Evolutionary conservation across 805 yeast genomes (phyloP).

Genomic region (Nakazawaea wyomingensis): DNA sequence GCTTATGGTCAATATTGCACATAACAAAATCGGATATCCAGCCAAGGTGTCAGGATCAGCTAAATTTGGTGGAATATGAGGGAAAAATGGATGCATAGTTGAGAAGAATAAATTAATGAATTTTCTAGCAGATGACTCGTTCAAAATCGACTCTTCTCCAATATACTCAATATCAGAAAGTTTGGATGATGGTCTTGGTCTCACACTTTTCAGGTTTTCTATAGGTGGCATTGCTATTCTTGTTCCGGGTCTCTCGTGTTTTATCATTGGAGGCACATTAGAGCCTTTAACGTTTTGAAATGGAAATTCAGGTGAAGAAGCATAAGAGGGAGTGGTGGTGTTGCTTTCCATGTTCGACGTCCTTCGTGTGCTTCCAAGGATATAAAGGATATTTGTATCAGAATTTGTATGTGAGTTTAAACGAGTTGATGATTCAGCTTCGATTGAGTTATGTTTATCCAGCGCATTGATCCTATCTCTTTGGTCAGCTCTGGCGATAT

Average conservation of each 20-base stretch:
- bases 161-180: conserved; percentile 63
- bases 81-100: conserved; percentile 86
- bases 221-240: conserved; percentile 40
- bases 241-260: conserved; percentile 9
- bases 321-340: neutral
- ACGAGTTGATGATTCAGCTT: conserved; percentile 19
- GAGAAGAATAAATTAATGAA: conserved; percentile 60
- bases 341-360: neutral
- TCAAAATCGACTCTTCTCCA: conserved; percentile 49
- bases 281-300: neutral
- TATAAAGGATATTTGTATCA: neutral
- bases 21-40: conserved; percentile 73
- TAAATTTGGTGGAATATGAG: conserved; percentile 73
- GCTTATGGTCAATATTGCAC: conserved; percentile 76
- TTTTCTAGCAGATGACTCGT: conserved; percentile 55
- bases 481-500: conserved; percentile 64
- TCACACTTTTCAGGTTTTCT: conserved; percentile 32
- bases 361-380: neutral
- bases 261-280: conserved; percentile 2
- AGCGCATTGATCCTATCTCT: conserved; percentile 55
- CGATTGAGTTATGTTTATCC: conserved; percentile 43
- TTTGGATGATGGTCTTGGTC: conserved; percentile 42
- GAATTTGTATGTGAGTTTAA: conserved; percentile 1
- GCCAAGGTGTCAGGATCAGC: conserved; percentile 63
- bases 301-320: neutral